Conservation (phyloP, 2,329 filamentous ascomycete species). For the Celoporthe dispersa region DNA sequence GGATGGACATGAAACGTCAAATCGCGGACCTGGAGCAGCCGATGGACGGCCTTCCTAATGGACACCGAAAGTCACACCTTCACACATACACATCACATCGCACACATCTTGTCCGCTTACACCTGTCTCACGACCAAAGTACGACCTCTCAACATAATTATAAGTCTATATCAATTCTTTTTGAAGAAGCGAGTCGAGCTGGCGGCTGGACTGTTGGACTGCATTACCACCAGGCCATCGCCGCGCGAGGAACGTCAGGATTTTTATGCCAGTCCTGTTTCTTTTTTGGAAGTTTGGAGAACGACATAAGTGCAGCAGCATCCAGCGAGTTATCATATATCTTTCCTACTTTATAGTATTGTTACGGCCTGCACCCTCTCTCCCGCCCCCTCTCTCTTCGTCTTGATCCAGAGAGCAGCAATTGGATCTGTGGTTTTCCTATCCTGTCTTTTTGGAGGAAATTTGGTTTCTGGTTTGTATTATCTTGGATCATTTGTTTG, state of each 20-base stretch:
- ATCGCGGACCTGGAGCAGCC: background rate
- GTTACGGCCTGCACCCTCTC: background rate
- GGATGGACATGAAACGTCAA: background rate
- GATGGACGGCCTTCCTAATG: background rate
- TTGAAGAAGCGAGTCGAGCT: background rate
- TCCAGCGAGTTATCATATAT: conserved; percentile 8
- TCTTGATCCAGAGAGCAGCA: background rate
- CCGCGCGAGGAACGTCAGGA: background rate
- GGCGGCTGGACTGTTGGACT: background rate
- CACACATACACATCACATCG: background rate
- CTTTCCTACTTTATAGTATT: background rate
- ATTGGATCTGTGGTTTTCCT: background rate
- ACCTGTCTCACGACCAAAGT: background rate
- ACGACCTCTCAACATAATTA: background rate
- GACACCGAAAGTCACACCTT: background rate
- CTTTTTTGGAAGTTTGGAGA: background rate
- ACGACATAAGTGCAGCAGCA: background rate
- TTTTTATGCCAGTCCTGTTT: background rate
- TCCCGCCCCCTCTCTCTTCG: background rate
- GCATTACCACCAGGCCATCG: background rate
- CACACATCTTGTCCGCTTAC: background rate
- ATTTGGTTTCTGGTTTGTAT: background rate
- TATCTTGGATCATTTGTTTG: background rate
- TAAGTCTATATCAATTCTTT: background rate
- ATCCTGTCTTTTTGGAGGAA: background rate